A percentile compares a stretch with the other conserved stretches of the same genome.
phyloP scores from a whole-genome alignment of 768 basidiomycete species.

The Suillus fuscotomentosus region DNA sequence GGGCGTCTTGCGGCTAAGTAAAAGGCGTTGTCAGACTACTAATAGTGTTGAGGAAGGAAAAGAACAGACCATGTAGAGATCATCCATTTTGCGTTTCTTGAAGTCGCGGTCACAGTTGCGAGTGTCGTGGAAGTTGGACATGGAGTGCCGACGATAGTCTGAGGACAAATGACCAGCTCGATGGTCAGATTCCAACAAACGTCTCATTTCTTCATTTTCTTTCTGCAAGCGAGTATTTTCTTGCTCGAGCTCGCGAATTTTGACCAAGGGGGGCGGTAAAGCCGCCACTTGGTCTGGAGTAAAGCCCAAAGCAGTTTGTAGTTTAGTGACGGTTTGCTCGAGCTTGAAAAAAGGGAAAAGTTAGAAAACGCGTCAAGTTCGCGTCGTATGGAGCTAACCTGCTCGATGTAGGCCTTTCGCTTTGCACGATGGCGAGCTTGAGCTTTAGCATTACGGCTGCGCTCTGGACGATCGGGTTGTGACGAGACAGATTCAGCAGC shows the following conservation, averaged over 20 bases:
- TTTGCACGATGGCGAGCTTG: slow-evolving; percentile 91
- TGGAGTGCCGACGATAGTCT: slow-evolving; percentile 48
- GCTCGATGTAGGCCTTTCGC: slow-evolving; percentile 90
- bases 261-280: slow-evolving; percentile 67
- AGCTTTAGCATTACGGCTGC: slow-evolving; percentile 84
- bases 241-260: slow-evolving; percentile 81
- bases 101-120: slow-evolving; percentile 56
- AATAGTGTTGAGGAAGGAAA: not conserved
- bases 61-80: slow-evolving; percentile 50
- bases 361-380: slow-evolving; percentile 10
- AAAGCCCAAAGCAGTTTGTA: slow-evolving; percentile 72
- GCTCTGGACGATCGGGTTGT: slow-evolving; percentile 67
- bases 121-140: slow-evolving; percentile 47
- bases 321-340: slow-evolving; percentile 82
- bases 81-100: slow-evolving; percentile 63
- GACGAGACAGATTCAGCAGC: slow-evolving; percentile 40
- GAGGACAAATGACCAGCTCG: slow-evolving; percentile 31
- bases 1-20: slow-evolving; percentile 47
- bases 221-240: slow-evolving; percentile 70
- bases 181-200: slow-evolving; percentile 52
- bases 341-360: slow-evolving; percentile 43
- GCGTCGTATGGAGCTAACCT: slow-evolving; percentile 45
- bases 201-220: slow-evolving; percentile 75
- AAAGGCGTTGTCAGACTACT: not conserved
- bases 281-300: slow-evolving; percentile 74